Evolutionary conservation across 2,329 filamentous ascomycete genomes (phyloP), one percentile per base, ranked within the genome.

Genomic region (Calonectria hongkongensis): DNA sequence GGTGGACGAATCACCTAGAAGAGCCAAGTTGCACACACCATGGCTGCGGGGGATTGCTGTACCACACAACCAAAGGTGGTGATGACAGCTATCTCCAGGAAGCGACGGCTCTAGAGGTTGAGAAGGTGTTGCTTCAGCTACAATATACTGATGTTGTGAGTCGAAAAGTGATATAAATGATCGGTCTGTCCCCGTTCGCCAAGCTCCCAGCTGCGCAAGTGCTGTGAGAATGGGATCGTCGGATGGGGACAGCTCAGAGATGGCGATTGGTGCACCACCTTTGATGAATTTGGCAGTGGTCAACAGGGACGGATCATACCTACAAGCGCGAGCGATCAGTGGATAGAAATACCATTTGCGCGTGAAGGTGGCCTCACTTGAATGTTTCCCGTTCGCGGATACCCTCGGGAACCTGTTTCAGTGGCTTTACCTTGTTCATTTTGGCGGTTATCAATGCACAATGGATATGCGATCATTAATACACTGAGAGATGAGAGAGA

Each of bases 111-210:
- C 74, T 62, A 89, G 76, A 0, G 84, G 84, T 3, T 85, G 80
- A 1, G 81, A 82, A 1, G 83, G 82, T 0, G 88, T 88, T 5
- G 88, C 87, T 73, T 90, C 89, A 65, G 88, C 88, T 18, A 90
- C 80, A 21, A 90, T 81, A 72, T 89, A 85, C 72, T 91, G 88
- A 50, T 84, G 76, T 6, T 83, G 81, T 7, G 79, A 80, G 73
- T 89, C 88, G 72, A 91, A 89, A 18, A 91, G 80, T 1, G 88
- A 90, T 62, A 91, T 84, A 25, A 89, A 75, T 18, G 84, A 81
- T 36, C 88, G 84, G n/a, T 82, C 79, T 3, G 82, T 83, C 18
- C 84, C 82, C 4, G 89, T 81, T 16, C 85, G 84, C 66, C 86
- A 79, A 8, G 85, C 82, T 2, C 83, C 88, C 6, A 90, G 83